phyloP scores from a whole-genome alignment of 208 protist species.

The Leishmania martiniquensis region DNA sequence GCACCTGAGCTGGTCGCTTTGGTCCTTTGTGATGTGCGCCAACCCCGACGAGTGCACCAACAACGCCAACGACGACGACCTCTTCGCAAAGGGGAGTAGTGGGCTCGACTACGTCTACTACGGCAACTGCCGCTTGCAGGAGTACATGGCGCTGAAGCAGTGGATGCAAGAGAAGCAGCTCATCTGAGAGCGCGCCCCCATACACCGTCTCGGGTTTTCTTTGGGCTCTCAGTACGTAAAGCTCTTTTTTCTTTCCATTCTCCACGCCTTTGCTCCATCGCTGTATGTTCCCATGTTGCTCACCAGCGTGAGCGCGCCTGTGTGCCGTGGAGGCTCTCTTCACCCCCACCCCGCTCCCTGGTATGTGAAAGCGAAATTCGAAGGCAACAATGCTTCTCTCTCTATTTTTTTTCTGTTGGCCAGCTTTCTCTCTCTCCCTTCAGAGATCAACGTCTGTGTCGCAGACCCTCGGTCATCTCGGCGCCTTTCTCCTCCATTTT shows the following conservation, averaged over 20 bases:
- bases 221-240: no score
- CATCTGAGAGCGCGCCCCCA: constrained; percentile 17
- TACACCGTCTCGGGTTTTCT: no score
- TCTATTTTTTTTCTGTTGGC: neutral
- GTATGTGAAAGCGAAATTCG: neutral
- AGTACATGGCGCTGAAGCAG: constrained; percentile 73
- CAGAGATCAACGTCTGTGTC: neutral
- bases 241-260: neutral
- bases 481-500: neutral
- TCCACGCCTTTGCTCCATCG: neutral
- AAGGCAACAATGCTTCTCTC: neutral
- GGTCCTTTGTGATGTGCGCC: constrained; percentile 76
- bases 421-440: neutral
- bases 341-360: no score
- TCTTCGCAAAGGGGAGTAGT: constrained; percentile 76
- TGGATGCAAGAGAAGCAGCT: constrained; percentile 64
- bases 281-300: neutral
- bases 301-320: no score
- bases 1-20: constrained; percentile 80
- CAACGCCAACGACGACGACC: constrained; percentile 42
- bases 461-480: neutral
- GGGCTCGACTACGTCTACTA: constrained; percentile 85
- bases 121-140: constrained; percentile 74
- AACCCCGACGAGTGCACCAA: constrained; percentile 58
- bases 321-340: neutral